These are phyloP conservation scores for Allantophomopsis lycopodina DNA, from an alignment of 2,329 filamentous ascomycete species.

Conservation along the genomic window DNA sequence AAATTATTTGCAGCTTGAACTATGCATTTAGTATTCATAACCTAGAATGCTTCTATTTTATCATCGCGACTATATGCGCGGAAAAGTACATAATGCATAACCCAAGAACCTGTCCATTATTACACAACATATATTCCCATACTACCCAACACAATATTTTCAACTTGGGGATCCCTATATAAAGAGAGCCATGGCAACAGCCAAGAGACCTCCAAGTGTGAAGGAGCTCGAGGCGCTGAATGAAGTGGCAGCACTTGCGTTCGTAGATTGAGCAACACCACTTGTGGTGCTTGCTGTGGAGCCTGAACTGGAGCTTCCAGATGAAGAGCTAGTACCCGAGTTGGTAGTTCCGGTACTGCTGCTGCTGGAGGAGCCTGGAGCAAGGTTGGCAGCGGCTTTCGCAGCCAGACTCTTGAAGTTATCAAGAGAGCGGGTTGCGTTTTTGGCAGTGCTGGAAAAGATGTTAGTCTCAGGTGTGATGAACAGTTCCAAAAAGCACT, in stretches of 20 bases:
- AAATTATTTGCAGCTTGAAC: too few species aligned
- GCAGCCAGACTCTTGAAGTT: constrained; percentile 22
- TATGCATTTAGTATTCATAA: too few species aligned
- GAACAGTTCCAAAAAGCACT: constrained; percentile 7
- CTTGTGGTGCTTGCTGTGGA: constrained; percentile 1
- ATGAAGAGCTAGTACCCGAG: constrained; percentile 4
- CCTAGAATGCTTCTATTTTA: too few species aligned
- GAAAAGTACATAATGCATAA: too few species aligned
- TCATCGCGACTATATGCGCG: too few species aligned
- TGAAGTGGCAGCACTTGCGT: not conserved
- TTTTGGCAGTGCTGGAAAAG: constrained; percentile 21
- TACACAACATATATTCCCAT: too few species aligned
- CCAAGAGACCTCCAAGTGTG: constrained; percentile 5
- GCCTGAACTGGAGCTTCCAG: constrained; percentile 5
- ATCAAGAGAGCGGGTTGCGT: constrained; percentile 34
- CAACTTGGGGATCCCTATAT: constrained; percentile 1
- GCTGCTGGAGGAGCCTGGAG: constrained; percentile 16
- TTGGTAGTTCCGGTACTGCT: constrained; percentile 1
- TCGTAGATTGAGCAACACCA: not conserved
- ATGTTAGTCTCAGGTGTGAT: not conserved
- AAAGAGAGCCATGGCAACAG: constrained; percentile 7
- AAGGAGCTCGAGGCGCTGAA: not conserved
- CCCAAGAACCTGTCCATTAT: too few species aligned
- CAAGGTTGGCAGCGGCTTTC: constrained; percentile 23
- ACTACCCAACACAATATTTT: too few species aligned